phyloP scores from a whole-genome alignment of 1,284 basidiomycete species.

The Microbotryum scabiosae region DNA sequence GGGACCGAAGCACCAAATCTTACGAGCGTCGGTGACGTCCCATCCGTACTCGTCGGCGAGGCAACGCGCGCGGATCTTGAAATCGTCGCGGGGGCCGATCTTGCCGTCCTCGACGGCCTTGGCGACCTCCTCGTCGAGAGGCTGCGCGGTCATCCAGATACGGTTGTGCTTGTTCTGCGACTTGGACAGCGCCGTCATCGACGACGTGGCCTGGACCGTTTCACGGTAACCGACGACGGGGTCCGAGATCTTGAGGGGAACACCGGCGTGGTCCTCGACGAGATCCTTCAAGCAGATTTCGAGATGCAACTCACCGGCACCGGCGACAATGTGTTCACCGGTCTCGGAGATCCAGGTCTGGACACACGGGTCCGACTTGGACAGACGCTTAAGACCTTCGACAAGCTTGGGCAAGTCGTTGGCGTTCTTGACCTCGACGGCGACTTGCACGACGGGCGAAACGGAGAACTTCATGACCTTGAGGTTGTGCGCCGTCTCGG shows the following conservation, averaged over 20 bases:
- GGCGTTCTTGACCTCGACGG: slow-evolving; percentile 99
- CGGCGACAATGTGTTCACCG: slow-evolving; percentile 98
- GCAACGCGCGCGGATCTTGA: slow-evolving; percentile 89
- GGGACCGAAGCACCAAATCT: slow-evolving; percentile 99
- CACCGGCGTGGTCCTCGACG: slow-evolving; percentile 98
- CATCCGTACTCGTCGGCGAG: slow-evolving; percentile 95
- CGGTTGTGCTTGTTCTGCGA: slow-evolving; percentile 99
- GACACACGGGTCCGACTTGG: slow-evolving; percentile 99
- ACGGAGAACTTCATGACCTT: slow-evolving; percentile 99
- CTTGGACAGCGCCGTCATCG: slow-evolving; percentile 94
- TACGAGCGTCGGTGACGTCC: slow-evolving; percentile 98
- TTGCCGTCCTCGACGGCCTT: slow-evolving; percentile 84
- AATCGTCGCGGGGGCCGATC: slow-evolving; percentile 89
- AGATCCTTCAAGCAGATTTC: slow-evolving; percentile 99
- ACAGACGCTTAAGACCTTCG: slow-evolving; percentile 99
- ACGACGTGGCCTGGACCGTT: slow-evolving; percentile 93
- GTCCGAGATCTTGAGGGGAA: slow-evolving; percentile 97
- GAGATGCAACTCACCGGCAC: slow-evolving; percentile 98
- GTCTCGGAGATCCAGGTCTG: slow-evolving; percentile 88
- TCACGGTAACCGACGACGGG: slow-evolving; percentile 98
- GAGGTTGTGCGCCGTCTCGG: slow-evolving; percentile 99
- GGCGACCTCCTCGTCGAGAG: slow-evolving; percentile 88
- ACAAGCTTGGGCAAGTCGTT: slow-evolving; percentile 98
- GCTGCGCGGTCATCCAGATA: slow-evolving; percentile 86
- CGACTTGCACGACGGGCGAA: slow-evolving; percentile 97